A percentile compares a stretch with the other conserved stretches of the same genome.
These are phyloP conservation scores for Hanseniaspora hatyaiensis DNA, from an alignment of 805 yeast genomes.

Conservation along the genomic window DNA sequence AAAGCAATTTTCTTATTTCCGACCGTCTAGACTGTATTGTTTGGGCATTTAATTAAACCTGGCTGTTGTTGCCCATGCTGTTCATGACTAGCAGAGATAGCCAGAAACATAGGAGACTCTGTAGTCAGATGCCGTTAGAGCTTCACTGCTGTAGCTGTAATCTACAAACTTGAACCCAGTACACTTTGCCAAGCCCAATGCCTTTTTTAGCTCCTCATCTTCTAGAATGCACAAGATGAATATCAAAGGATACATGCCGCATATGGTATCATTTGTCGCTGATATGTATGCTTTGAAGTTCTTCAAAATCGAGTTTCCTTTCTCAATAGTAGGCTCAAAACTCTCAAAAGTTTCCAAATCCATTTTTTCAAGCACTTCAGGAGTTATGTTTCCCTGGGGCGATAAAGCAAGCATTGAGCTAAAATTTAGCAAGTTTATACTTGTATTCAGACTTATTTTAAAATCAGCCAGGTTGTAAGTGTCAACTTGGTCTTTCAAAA, in stretches of 20 bases:
- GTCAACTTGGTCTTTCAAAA: slow-evolving; percentile 17
- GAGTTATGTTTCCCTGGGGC: background rate
- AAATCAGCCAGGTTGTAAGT: slow-evolving; percentile 21
- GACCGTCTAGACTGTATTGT: too few species aligned
- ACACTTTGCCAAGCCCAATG: slow-evolving; percentile 14
- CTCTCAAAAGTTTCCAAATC: background rate
- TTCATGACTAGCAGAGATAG: slow-evolving; percentile 25
- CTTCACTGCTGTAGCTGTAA: slow-evolving; percentile 65
- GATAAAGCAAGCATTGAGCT: slow-evolving; percentile 9
- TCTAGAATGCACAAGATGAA: slow-evolving; percentile 44
- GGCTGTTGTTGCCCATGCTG: too few species aligned
- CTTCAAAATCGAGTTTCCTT: background rate
- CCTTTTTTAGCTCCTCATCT: slow-evolving; percentile 17
- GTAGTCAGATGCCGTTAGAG: slow-evolving; percentile 40
- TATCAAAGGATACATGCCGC: slow-evolving; percentile 79
- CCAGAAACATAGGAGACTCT: slow-evolving; percentile 92
- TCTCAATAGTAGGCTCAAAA: background rate
- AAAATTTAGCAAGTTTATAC: slow-evolving; percentile 17
- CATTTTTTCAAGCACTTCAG: background rate
- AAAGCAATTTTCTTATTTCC: too few species aligned
- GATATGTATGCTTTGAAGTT: slow-evolving; percentile 60
- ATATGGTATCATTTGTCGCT: slow-evolving; percentile 74
- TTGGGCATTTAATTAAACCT: too few species aligned
- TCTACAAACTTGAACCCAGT: slow-evolving; percentile 59
- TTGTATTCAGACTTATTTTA: slow-evolving; percentile 16